Percentiles rank a stretch among this genome's conserved stretches.
These are phyloP conservation scores for Coemansia javaensis DNA, from an alignment of 192 early-diverging fungal genomes.

Conservation along the genomic window DNA sequence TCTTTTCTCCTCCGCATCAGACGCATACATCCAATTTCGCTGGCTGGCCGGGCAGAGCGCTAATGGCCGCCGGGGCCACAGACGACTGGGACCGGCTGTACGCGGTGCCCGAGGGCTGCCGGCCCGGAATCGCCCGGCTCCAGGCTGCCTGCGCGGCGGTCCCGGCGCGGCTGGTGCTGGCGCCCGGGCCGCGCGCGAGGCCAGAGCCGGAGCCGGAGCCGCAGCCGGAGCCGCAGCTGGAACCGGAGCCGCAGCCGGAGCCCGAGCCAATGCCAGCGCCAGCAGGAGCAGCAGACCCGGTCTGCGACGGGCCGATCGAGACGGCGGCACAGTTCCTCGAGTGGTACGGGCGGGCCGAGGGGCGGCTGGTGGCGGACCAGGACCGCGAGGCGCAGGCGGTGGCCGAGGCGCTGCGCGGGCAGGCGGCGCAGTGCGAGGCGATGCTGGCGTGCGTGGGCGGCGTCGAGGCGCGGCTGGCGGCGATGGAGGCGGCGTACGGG, in stretches of 20 bases:
- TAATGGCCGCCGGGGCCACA: not conserved
- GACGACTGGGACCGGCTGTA: slow-evolving; percentile 28
- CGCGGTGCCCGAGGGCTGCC: slow-evolving; percentile 4
- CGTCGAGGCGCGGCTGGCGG: slow-evolving; percentile 55
- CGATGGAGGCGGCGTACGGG: slow-evolving; percentile 65
- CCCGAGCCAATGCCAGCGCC: not conserved
- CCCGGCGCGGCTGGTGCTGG: slow-evolving; percentile 1
- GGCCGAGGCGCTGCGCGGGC: slow-evolving; percentile 35
- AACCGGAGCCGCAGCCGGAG: not conserved
- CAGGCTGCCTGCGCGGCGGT: slow-evolving; percentile 11
- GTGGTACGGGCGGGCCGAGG: slow-evolving; percentile 83
- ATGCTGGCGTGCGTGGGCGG: slow-evolving; percentile 60
- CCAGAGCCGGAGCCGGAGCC: not conserved
- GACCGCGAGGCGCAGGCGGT: slow-evolving; percentile 83
- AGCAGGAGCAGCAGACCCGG: not conserved
- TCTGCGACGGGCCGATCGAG: slow-evolving; percentile 59
- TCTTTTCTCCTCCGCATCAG: too few species aligned
- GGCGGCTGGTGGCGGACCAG: slow-evolving; percentile 66
- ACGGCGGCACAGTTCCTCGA: slow-evolving; percentile 90
- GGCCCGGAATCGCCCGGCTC: slow-evolving; percentile 5
- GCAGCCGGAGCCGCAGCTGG: not conserved
- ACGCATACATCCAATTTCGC: too few species aligned
- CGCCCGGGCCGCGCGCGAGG: not conserved
- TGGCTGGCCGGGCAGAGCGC: too few species aligned
- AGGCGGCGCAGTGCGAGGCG: slow-evolving; percentile 3